These are phyloP conservation scores for Globisporangium alternatum DNA, from an alignment of 352 stramenopile species.

Conservation along the genomic window DNA sequence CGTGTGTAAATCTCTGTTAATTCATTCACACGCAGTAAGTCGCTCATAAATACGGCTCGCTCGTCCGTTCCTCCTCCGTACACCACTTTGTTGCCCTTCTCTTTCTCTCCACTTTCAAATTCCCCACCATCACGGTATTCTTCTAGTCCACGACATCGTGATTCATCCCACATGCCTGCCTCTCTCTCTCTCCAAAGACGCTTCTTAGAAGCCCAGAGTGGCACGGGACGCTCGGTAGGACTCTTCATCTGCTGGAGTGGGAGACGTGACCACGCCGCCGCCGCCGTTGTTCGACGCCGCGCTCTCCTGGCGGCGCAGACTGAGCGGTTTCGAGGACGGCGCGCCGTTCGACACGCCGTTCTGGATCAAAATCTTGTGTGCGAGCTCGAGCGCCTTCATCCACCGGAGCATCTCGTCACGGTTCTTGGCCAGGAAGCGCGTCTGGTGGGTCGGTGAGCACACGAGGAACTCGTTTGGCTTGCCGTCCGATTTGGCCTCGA, in stretches of 20 bases:
- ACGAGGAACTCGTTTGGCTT: constrained; percentile 80
- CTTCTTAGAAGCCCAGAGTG: constrained; percentile 61
- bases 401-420: constrained; percentile 69
- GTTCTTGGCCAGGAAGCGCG: constrained; percentile 67
- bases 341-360: constrained; percentile 28
- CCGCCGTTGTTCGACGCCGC: constrained; percentile 24
- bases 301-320: constrained; percentile 26
- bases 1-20: not conserved
- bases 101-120: not conserved
- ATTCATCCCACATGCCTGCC: too few species aligned
- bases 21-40: not conserved
- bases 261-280: not conserved
- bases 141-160: too few species aligned
- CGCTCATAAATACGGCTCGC: not conserved
- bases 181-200: not conserved
- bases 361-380: constrained; percentile 53
- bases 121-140: too few species aligned
- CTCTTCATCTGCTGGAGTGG: constrained; percentile 16
- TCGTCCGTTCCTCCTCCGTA: not conserved
- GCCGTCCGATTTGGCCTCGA: constrained; percentile 62
- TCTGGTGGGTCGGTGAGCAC: constrained; percentile 72
- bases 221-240: constrained; percentile 45
- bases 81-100: not conserved
- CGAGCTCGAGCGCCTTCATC: constrained; percentile 55
- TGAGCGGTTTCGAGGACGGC: constrained; percentile 11